phyloP scores from a whole-genome alignment of 306 rosid genomes.

The Casuarina cunninghamiana region DNA sequence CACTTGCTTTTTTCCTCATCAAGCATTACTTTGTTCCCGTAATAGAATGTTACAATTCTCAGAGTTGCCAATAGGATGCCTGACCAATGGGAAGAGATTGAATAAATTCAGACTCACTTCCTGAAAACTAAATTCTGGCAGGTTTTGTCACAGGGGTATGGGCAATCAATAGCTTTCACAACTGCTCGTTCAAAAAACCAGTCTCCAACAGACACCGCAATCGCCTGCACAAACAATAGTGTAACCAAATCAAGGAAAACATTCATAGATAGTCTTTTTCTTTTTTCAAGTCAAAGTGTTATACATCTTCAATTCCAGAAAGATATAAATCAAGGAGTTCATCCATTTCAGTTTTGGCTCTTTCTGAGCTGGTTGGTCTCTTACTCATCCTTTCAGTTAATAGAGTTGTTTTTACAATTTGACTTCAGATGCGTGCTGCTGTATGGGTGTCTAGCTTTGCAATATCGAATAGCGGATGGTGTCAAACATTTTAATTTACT shows the following conservation, averaged over 20 bases:
- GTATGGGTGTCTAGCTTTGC: neutral
- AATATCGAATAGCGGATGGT: neutral
- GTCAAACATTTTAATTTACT: constrained; percentile 1
- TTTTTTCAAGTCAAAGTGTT: neutral
- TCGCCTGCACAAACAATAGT: constrained; percentile 48
- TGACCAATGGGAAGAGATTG: constrained; percentile 16
- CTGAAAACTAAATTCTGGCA: constrained; percentile 74
- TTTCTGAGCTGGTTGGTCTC: neutral
- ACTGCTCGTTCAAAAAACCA: constrained; percentile 70
- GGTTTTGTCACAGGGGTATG: constrained; percentile 85
- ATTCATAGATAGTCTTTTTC: constrained; percentile 6
- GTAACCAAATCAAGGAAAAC: neutral
- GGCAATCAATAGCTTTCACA: constrained; percentile 77
- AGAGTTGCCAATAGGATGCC: constrained; percentile 22
- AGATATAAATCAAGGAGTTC: neutral
- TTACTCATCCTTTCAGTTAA: neutral
- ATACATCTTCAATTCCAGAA: constrained; percentile 8
- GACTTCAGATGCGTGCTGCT: neutral
- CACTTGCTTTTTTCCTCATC: constrained; percentile 8
- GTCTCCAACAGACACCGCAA: constrained; percentile 82
- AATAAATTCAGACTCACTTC: constrained; percentile 52
- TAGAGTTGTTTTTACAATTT: neutral
- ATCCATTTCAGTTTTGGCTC: neutral
- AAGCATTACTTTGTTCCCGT: constrained; percentile 13
- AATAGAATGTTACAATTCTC: constrained; percentile 32